Base-by-base conservation (phyloP, 371 early-diverging fungal genomes). In the Sanchytrium tribonematis region DNA sequence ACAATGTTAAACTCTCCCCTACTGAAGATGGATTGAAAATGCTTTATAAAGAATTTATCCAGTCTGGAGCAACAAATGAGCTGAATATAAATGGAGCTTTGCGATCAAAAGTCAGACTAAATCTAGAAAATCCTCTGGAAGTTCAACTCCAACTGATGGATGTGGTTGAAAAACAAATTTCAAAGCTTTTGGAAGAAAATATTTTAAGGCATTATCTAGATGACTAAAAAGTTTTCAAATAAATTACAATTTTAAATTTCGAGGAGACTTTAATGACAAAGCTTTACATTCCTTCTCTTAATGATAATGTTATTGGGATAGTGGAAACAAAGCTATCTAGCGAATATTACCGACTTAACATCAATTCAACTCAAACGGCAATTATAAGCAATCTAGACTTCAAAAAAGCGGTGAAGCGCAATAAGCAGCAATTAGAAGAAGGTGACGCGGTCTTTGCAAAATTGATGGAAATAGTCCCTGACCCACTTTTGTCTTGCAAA, bases 331-430 rank as follows among this genome's bases (percentile, higher is more conserved):
- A 68, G 30, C 16, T 68, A 29, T 16, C 30, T 1, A 48, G 48
- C 48, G 97, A 97, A 31, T 79, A 80, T 70, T 97, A 85, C 77
- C 81, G 87, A 69, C 84, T 97, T 1, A 93, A 95, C 72, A 89
- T 94, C 75, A 93, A 93, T 17, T 79, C 86, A n/a, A 88, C 93
- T 1, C 90, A 90, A 69, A 80, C 81, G 29, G 95, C 93, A 0
- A 73, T 83, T 22, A 75, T 96, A 69, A 81, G 85, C 12, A 74
- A 78, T 1, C 76, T 91, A 65, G 91, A 93, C 0, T 96, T 96
- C 76, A 94, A 94, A 76, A 89, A 88, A n/a, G 93, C 91, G 0
- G 90, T 90, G 1, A 91, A 89, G 75, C 82, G 88, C 69, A 92
- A 91, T 79, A 82, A 82, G 74, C 97, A 96, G 32, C 86, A 85